Percentiles rank a stretch among this genome's conserved stretches.
These are phyloP conservation scores for Phaffomyces opuntiae DNA, from an alignment of 805 yeast genomes.

Conservation along the genomic window DNA sequence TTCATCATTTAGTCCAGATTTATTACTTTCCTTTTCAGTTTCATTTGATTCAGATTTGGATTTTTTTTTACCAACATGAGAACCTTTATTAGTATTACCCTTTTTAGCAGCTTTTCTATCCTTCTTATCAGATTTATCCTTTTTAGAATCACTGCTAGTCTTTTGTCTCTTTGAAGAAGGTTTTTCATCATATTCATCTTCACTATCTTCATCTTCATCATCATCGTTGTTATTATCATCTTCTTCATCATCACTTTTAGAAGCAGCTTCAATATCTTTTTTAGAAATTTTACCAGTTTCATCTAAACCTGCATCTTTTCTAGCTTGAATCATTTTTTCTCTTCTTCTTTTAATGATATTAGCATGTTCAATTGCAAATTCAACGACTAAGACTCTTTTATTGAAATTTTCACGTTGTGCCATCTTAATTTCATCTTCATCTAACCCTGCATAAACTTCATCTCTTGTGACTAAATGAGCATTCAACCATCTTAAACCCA, in stretches of 20 bases:
- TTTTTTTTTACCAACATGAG: conserved; percentile 19
- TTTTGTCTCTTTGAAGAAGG: conserved; percentile 10
- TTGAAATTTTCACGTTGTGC: conserved; percentile 46
- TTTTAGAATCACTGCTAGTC: conserved; percentile 9
- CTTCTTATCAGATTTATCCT: background rate
- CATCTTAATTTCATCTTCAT: conserved; percentile 56
- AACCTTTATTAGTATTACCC: conserved; percentile 39
- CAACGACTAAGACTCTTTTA: conserved; percentile 77
- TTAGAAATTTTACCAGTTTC: conserved; percentile 21
- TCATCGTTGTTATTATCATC: conserved; percentile 6
- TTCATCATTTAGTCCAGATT: conserved; percentile 42
- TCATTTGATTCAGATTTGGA: conserved; percentile 8
- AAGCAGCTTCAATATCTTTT: background rate
- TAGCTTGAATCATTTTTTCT: conserved; percentile 48
- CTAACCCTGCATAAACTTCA: conserved; percentile 66
- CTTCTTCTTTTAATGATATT: conserved; percentile 86
- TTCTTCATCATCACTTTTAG: conserved; percentile 20
- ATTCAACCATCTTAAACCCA: conserved; percentile 96
- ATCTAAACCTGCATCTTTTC: conserved; percentile 20
- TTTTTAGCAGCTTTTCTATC: conserved; percentile 24
- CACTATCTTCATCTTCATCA: conserved; percentile 19
- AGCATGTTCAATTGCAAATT: conserved; percentile 94
- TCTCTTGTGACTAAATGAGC: conserved; percentile 75
- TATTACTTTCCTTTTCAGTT: conserved; percentile 1
- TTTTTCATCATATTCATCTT: conserved; percentile 11